A percentile compares a stretch with the other conserved stretches of the same genome.
Conservation (phyloP, 441 rosid genomes). For the Gossypium gossypioides region DNA sequence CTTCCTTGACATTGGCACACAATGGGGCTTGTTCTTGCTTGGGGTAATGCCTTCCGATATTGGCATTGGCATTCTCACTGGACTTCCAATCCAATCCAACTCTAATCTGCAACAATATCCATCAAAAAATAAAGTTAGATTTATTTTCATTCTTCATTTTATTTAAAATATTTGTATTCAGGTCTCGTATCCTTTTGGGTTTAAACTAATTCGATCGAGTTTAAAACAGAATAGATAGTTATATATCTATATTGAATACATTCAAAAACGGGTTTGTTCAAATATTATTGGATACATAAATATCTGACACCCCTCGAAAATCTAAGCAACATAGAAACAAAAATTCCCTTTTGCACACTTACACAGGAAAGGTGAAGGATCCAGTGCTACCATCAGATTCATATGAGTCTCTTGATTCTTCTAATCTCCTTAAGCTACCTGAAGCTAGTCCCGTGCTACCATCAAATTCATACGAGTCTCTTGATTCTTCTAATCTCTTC, state of each 20-base stretch:
- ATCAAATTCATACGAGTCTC: slow-evolving; percentile 40
- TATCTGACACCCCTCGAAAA: not conserved
- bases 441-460: slow-evolving; percentile 33
- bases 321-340: not conserved
- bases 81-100: slow-evolving; percentile 64
- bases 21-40: slow-evolving; percentile 33
- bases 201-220: not conserved
- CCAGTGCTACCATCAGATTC: slow-evolving; percentile 47
- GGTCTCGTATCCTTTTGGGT: not conserved
- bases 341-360: slow-evolving; percentile 14
- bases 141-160: not conserved
- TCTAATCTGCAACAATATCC: slow-evolving; percentile 43
- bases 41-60: slow-evolving; percentile 25
- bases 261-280: not conserved
- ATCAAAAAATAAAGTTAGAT: not conserved
- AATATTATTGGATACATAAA: not conserved
- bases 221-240: too few species aligned
- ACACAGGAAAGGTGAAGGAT: slow-evolving; percentile 77
- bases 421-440: slow-evolving; percentile 15
- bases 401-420: slow-evolving; percentile 35
- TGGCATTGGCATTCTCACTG: slow-evolving; percentile 54
- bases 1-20: too few species aligned
- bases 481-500: slow-evolving; percentile 27
- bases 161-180: not conserved
- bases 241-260: not conserved